Evolutionary conservation across 2,329 filamentous ascomycete genomes (phyloP), one percentile per base, ranked within the genome.

Genomic region (Trichoderma cornu-damae): DNA sequence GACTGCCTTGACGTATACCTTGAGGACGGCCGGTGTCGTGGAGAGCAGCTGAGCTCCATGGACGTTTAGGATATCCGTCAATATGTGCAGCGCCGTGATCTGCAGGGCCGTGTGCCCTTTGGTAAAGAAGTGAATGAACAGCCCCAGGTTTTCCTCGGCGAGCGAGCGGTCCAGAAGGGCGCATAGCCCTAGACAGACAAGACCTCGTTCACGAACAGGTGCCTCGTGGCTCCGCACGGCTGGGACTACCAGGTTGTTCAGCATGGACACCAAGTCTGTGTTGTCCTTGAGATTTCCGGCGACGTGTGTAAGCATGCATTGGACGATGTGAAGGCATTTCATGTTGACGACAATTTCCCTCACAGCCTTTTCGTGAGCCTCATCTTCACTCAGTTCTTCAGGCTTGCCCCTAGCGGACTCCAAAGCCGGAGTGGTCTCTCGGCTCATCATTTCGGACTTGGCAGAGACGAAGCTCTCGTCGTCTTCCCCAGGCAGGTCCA

Each of bases 251-350:
- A 99, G 81, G 63, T 94, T 97, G 77, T 99, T 97, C 49, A 99
- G 79, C 88, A 97, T 96, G n/a, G 89, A 89, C 3, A 96, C 90
- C n/a, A 97, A 76, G 67, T 96, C 88, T 58, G 88, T 86, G 69
- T 96, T 96, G 64, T 92, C 83, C 72, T 96, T 91, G 35, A 97
- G 78, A 66, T 89, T 89, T 60, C 90, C 90, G 53, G 89, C 82
- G 8, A 99, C 90, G 67, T 97, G 96, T 68, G 95, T 86, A 51
- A 99, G 81, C 89, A 97, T 96, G 77, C 91, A 97, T 72, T 96
- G 90, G 24, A 95, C 92, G 64, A 99, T 96, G 69, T 96, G 89
- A 61, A 99, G 80, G 71, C 94, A 97, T 75, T 97, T 97, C 84
- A 96, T 92, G 77, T 97, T 97, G 70, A 97, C 88, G 77, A 96